A percentile compares a stretch with the other conserved stretches of the same genome.
Conservation (phyloP, 169 alveolate species). For the Plasmodium inui region DNA sequence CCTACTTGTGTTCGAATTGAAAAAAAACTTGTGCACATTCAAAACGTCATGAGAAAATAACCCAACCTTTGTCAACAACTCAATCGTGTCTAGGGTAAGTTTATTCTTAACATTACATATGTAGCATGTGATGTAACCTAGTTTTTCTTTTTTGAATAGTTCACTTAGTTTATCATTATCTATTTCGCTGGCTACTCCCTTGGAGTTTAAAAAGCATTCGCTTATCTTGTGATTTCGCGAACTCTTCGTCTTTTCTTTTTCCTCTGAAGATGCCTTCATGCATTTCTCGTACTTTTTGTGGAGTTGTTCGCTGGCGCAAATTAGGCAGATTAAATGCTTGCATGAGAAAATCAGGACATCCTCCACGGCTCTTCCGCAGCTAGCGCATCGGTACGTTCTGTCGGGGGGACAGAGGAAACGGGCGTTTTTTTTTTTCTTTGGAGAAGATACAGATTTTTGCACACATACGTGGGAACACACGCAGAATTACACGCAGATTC, state of each 20-base stretch:
- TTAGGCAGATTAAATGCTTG: conserved; percentile 61
- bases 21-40: conserved; percentile 39
- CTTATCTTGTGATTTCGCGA: conserved; percentile 21
- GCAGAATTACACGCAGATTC: too few species aligned
- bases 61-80: conserved; percentile 53
- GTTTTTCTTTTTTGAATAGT: conserved; percentile 36
- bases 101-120: conserved; percentile 58
- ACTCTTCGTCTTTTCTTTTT: background rate
- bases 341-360: conserved; percentile 60
- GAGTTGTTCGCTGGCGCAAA: conserved; percentile 41
- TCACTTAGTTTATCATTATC: conserved; percentile 17
- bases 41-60: conserved; percentile 47
- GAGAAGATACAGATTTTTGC: background rate
- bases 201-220: conserved; percentile 34
- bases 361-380: conserved; percentile 49
- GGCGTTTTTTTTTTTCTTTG: background rate
- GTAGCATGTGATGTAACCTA: conserved; percentile 46
- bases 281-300: conserved; percentile 36
- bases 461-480: background rate
- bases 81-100: conserved; percentile 51
- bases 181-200: background rate
- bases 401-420: background rate
- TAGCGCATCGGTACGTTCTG: conserved; percentile 38
- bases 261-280: conserved; percentile 11
- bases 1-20: background rate